Evolutionary conservation across 352 stramenopile genomes (phyloP).

Genomic region (Phytophthora vignae): DNA sequence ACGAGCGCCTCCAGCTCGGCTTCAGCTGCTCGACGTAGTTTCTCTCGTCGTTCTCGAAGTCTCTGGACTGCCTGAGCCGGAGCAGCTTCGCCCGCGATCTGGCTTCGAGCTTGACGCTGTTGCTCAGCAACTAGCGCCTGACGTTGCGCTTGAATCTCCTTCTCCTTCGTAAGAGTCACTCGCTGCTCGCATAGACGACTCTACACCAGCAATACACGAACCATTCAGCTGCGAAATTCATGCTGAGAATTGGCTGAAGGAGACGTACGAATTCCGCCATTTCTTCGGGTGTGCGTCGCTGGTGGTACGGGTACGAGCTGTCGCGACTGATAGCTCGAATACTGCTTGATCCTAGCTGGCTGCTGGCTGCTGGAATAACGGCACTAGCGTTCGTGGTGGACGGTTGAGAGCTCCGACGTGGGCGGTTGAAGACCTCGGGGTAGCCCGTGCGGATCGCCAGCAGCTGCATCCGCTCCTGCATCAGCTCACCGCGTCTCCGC

Average conservation of each 20-base stretch:
- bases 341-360: neutral
- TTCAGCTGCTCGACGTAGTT: conserved; percentile 52
- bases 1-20: conserved; percentile 68
- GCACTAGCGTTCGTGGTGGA: conserved; percentile 1
- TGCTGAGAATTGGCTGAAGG: neutral
- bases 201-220: conserved; percentile 25
- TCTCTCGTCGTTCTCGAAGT: conserved; percentile 59
- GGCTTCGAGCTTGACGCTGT: conserved; percentile 42
- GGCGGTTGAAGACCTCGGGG: conserved; percentile 42
- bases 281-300: conserved; percentile 28
- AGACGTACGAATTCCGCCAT: conserved; percentile 46
- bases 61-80: conserved; percentile 52
- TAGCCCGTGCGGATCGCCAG: conserved; percentile 58
- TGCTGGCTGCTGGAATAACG: conserved; percentile 3
- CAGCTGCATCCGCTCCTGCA: conserved; percentile 53
- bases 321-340: neutral
- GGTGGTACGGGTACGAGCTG: conserved; percentile 18
- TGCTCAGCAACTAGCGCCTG: conserved; percentile 40
- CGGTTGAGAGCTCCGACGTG: conserved; percentile 12
- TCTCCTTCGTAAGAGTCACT: conserved; percentile 49
- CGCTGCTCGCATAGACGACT: conserved; percentile 61
- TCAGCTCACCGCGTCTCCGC: conserved; percentile 53
- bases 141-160: conserved; percentile 36
- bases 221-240: neutral
- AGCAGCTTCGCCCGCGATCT: conserved; percentile 41